Base-by-base conservation (phyloP, 352 stramenopile species). In the Phytopythium helicoides region DNA sequence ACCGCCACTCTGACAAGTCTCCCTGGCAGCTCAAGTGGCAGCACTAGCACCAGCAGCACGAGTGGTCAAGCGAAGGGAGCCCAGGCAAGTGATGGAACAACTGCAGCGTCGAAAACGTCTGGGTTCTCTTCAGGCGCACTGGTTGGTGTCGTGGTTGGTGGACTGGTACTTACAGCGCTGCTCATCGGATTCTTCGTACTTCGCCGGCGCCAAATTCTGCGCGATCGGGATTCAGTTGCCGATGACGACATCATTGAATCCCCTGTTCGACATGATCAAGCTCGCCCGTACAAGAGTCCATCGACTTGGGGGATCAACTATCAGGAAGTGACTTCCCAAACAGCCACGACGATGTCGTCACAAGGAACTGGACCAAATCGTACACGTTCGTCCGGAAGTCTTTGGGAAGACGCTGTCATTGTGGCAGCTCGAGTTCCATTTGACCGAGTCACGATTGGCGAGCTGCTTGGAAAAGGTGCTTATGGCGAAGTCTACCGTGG, bases 401-500 rank as follows among this genome's bases (percentile, higher is more conserved):
- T 60, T 12, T 76, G 66, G 58, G 64, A 75, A 28, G 64, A 81
- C 34, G 37, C 66, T 9, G 61, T 68, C 25, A 72, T 80, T 16
- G 44, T 76, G 11, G 69, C 69, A 1, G 60, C 66, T 11, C 60
- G 66, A 9, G 68, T 76, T 40, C 69, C 60, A 21, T 63, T 76
- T 44, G 69, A 80, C 28, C 56, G 55, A 6, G 58, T 80, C 41
- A 47, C 71, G 34, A 22, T 76, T 5, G 57, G 58, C 16, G n/a
- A 47, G 8, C 50, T 74, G 3, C 45, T 80, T 37, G 65, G 60
- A 34, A 64, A 64, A 3, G 69, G 66, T 3, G 69, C 42, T 0
- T 74, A 62, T 16, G 66, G 69, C 14, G 66, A 74, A 41, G 69
- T 80, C 35, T 74, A 68, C 46, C 54, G 48, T 6, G 69, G 69